Conservation (phyloP, 306 rosid genomes). For the Abrus precatorius region DNA sequence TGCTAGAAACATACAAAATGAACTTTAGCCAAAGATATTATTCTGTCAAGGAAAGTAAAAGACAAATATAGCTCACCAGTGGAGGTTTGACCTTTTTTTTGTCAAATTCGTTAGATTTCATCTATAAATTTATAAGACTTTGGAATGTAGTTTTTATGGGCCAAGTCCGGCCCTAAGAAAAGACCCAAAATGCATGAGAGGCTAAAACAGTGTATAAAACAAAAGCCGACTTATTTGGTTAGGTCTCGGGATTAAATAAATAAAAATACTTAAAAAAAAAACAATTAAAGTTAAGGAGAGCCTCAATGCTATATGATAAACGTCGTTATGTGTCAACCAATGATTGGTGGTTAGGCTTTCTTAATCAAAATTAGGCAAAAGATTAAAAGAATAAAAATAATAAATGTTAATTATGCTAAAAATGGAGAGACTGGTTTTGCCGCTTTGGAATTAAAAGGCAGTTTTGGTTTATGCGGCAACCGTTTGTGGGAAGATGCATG, state of each 20-base stretch:
- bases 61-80: slow-evolving; percentile 29
- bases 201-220: slow-evolving; percentile 60
- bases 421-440: slow-evolving; percentile 35
- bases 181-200: slow-evolving; percentile 13
- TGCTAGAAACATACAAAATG: slow-evolving; percentile 18
- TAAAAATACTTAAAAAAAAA: not conserved
- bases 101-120: slow-evolving; percentile 22
- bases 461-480: slow-evolving; percentile 54
- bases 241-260: slow-evolving; percentile 14
- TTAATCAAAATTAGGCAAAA: slow-evolving; percentile 29
- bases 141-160: slow-evolving; percentile 39
- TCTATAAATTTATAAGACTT: not conserved
- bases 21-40: slow-evolving; percentile 36
- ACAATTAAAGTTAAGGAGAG: not conserved
- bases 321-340: slow-evolving; percentile 52
- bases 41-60: slow-evolving; percentile 34
- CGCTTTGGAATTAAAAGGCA: slow-evolving; percentile 46
- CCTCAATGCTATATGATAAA: slow-evolving; percentile 17
- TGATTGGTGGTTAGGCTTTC: slow-evolving; percentile 55
- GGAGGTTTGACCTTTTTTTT: slow-evolving; percentile 33
- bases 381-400: not conserved
- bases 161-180: slow-evolving; percentile 50
- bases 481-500: slow-evolving; percentile 43
- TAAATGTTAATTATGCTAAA: not conserved
- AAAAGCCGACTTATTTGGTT: slow-evolving; percentile 64